These are phyloP conservation scores for Fraxinus pennsylvanica DNA, from an alignment of 257 asterid species.

Conservation along the genomic window DNA sequence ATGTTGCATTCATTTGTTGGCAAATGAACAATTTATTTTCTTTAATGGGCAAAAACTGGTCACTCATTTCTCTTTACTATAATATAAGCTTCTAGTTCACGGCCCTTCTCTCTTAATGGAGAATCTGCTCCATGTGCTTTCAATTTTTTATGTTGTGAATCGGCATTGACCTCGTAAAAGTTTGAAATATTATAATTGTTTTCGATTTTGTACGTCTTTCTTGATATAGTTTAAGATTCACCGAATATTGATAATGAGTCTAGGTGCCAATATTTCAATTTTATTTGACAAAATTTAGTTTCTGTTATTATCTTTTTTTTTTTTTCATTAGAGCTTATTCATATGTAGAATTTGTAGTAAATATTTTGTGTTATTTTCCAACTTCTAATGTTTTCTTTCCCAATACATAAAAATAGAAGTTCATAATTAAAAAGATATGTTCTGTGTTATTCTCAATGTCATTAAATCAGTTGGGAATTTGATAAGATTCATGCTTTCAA, in stretches of 20 bases:
- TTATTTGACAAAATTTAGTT: background rate
- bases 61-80: background rate
- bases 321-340: background rate
- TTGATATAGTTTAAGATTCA: no score
- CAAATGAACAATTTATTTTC: background rate
- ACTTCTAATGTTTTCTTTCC: background rate
- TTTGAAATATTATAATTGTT: no score
- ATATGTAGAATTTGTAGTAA: background rate
- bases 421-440: no score
- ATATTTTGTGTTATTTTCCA: background rate
- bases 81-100: background rate
- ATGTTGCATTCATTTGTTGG: constrained; percentile 2
- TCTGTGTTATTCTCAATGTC: background rate
- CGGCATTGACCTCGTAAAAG: background rate
- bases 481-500: background rate
- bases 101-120: no score
- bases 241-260: background rate
- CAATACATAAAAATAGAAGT: background rate
- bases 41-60: background rate
- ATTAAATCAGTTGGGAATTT: background rate
- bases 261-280: background rate
- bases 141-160: background rate
- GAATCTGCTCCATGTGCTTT: background rate
- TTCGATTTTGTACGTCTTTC: no score
- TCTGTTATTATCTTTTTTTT: no score